Evolutionary conservation across 2,329 filamentous ascomycete genomes (phyloP), one percentile per base, ranked within the genome.

Genomic region (Aspergillus awamori): DNA sequence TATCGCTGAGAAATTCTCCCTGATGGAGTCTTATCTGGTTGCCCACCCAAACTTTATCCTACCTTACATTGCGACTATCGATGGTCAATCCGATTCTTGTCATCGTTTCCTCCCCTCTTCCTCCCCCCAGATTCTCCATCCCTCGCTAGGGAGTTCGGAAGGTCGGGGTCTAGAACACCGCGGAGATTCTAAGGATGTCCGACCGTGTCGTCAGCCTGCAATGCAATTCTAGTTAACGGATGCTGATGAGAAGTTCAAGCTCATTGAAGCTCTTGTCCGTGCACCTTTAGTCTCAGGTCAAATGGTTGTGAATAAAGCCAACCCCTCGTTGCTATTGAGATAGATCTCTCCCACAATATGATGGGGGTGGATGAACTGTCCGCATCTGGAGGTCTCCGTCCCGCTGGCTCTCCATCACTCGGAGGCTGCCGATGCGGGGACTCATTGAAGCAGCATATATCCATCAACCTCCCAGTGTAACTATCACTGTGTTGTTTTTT

Each of bases 401-500:
- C 60, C 57, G 60, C 59, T 56, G 43, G 24, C 43, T 43, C 30
- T 33, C n/a, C 39, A 56, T 17, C 24, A 17, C 57, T 66, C 67
- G 67, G 67, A 64, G 66, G 64, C 61, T 56, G 58, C 68, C 67
- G 67, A 69, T 63, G 67, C 65, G 67, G 66, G 64, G 67, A 59
- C 51, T 36, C 36, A 59, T 48, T 57, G 59, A 51, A 43, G 26
- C 39, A 47, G 47, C 26, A 52, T 38, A 51, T 47, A 38, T 39
- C 58, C 53, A 30, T 30, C 63, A 47, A 54, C 36, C 39, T 4
- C n/a, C 22, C 20, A 47, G 3, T n/a, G 7, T 17, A 8, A 45
- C 26, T 4, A 20, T 24, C 24, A 22, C 20, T 8, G 13, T 8
- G 13, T 11, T 38, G 5, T n/a, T 24, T 30, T 11, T 17, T 17